Percentiles rank a stretch among this genome's conserved stretches.
These are phyloP conservation scores for Helicostylum pulchrum DNA, from an alignment of 192 early-diverging fungal genomes.

Conservation along the genomic window DNA sequence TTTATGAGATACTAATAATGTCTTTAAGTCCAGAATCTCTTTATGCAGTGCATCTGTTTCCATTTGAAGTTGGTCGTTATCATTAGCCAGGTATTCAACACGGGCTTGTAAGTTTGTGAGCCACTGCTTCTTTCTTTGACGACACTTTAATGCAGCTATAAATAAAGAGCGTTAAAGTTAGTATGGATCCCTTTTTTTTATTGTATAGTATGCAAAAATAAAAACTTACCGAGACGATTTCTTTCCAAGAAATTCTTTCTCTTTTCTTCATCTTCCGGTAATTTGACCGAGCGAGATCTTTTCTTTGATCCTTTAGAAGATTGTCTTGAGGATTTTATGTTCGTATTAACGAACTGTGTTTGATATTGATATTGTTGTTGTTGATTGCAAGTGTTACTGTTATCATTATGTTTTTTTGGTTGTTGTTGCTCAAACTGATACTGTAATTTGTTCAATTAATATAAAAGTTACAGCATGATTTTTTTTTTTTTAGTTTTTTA, in stretches of 20 bases:
- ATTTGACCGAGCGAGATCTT: conserved; percentile 1
- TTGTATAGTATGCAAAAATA: not conserved
- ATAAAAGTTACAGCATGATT: no score
- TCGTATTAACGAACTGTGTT: not conserved
- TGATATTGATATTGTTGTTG: conserved; percentile 10
- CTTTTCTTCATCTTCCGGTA: conserved; percentile 37
- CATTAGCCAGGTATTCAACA: conserved; percentile 54
- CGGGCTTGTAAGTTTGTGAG: conserved; percentile 69
- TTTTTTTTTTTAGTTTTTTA: no score
- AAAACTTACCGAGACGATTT: conserved; percentile 72
- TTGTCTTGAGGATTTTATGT: not conserved
- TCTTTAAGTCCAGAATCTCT: conserved; percentile 70
- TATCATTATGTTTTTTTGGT: no score
- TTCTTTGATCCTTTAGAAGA: conserved; percentile 4
- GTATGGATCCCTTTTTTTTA: not conserved
- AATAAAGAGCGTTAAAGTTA: not conserved
- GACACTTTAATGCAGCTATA: conserved; percentile 82
- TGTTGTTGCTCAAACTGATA: no score
- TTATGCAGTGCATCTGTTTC: conserved; percentile 60
- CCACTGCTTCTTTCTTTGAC: conserved; percentile 91
- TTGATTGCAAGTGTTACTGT: not conserved
- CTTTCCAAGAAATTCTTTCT: conserved; percentile 84
- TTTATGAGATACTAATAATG: conserved; percentile 46
- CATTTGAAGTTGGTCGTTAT: conserved; percentile 61
- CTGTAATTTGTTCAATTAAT: no score